These are phyloP conservation scores for Wickerhamomyces chaumierensis DNA, from an alignment of 805 yeast species.

Conservation along the genomic window DNA sequence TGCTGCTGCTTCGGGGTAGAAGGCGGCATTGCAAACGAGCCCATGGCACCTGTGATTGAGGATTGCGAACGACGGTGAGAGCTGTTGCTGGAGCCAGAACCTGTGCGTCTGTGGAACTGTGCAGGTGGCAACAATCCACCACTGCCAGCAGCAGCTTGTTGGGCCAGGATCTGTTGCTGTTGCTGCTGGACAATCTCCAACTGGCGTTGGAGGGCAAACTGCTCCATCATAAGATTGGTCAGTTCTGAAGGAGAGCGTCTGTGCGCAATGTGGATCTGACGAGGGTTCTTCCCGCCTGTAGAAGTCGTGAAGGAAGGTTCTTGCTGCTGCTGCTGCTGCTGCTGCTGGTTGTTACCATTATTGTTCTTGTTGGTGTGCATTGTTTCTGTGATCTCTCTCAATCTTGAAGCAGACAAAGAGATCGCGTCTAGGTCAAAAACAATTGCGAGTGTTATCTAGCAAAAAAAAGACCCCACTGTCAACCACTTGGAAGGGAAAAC, in stretches of 20 bases:
- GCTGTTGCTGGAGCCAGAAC: slow-evolving; percentile 6
- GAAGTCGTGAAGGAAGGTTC: slow-evolving; percentile 21
- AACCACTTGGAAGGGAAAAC: too few species aligned
- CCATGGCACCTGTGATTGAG: slow-evolving; percentile 24
- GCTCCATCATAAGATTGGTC: slow-evolving; percentile 88
- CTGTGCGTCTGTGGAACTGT: not conserved
- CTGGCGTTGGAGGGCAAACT: slow-evolving; percentile 79
- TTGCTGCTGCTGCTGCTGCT: slow-evolving; percentile 8
- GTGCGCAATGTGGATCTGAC: slow-evolving; percentile 86
- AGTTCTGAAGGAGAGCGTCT: slow-evolving; percentile 92
- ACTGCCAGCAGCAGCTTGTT: slow-evolving; percentile 31
- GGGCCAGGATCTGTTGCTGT: slow-evolving; percentile 74
- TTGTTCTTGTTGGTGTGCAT: too few species aligned
- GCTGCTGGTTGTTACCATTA: slow-evolving; percentile 1
- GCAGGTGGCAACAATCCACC: not conserved
- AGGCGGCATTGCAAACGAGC: slow-evolving; percentile 20
- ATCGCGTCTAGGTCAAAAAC: too few species aligned
- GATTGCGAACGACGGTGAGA: slow-evolving; percentile 41
- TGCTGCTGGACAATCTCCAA: slow-evolving; percentile 86
- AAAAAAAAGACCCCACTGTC: too few species aligned
- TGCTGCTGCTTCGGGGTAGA: slow-evolving; percentile 13
- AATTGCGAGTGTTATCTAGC: too few species aligned
- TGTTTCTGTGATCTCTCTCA: too few species aligned
- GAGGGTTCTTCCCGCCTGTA: slow-evolving; percentile 34
- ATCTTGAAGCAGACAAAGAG: too few species aligned